Percentiles rank a stretch among this genome's conserved stretches.
Evolutionary conservation across 768 basidiomycete genomes (phyloP).

Genomic region (Heimioporus sp.): DNA sequence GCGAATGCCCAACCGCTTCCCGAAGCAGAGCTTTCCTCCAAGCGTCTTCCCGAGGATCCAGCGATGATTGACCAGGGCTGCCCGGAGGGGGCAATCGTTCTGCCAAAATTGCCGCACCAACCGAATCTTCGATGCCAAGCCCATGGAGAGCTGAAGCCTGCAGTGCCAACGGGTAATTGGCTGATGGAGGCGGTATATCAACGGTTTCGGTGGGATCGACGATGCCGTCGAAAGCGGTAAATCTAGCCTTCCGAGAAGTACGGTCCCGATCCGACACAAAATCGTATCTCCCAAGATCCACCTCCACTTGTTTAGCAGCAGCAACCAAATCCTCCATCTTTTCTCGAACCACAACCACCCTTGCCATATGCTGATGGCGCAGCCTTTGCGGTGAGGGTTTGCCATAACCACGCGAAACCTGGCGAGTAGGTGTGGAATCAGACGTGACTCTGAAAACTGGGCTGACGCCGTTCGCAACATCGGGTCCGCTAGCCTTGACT

Average conservation of each 20-base stretch:
- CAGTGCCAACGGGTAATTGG: slow-evolving; percentile 68
- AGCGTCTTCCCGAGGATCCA: slow-evolving; percentile 55
- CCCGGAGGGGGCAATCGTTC: slow-evolving; percentile 66
- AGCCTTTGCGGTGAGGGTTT: slow-evolving; percentile 37
- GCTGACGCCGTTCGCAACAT: slow-evolving; percentile 32
- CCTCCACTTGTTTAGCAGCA: slow-evolving; percentile 75
- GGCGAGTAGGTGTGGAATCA: slow-evolving; percentile 52
- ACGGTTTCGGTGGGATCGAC: slow-evolving; percentile 86
- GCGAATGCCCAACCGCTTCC: slow-evolving; percentile 76
- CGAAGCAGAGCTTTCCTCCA: slow-evolving; percentile 79
- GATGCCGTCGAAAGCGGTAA: slow-evolving; percentile 48
- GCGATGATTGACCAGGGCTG: slow-evolving; percentile 57
- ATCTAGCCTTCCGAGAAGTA: slow-evolving; percentile 36
- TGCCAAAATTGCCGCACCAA: slow-evolving; percentile 74
- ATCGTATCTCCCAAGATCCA: slow-evolving; percentile 60
- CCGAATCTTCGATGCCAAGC: slow-evolving; percentile 69
- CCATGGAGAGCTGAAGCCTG: slow-evolving; percentile 74
- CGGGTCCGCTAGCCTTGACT: slow-evolving; percentile 59
- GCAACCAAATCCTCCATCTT: slow-evolving; percentile 67
- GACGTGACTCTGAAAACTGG: slow-evolving; percentile 64
- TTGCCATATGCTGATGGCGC: slow-evolving; percentile 43
- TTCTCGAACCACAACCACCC: slow-evolving; percentile 83
- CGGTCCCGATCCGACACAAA: slow-evolving; percentile 45
- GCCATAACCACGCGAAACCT: slow-evolving; percentile 36
- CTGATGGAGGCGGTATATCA: slow-evolving; percentile 69